Conservation (phyloP, 2,329 filamentous ascomycete genomes). For the Ramularia endophylla region DNA sequence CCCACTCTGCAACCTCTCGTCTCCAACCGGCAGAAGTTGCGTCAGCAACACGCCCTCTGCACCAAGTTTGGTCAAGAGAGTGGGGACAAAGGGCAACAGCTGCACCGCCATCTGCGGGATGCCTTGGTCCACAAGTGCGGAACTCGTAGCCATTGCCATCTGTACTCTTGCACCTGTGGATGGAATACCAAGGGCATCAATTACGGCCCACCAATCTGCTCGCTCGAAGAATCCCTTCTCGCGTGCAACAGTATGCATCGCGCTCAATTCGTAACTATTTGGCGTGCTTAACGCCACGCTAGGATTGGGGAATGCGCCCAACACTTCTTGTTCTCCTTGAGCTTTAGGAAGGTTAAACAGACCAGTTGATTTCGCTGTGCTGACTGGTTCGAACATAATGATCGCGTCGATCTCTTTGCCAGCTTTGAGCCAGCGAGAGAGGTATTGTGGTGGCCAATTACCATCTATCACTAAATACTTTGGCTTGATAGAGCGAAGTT, state of each 20-base stretch:
- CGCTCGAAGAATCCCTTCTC: conserved; percentile 62
- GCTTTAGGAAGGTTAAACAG: conserved; percentile 50
- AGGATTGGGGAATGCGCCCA: conserved; percentile 52
- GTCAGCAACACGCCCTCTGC: conserved; percentile 68
- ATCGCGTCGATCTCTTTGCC: conserved; percentile 51
- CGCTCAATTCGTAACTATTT: conserved; percentile 72
- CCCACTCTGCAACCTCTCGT: conserved; percentile 59
- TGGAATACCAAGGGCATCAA: conserved; percentile 72
- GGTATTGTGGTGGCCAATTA: conserved; percentile 68
- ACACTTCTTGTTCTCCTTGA: conserved; percentile 5
- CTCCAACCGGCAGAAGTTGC: conserved; percentile 60
- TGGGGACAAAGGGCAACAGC: conserved; percentile 81
- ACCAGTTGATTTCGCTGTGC: conserved; percentile 66
- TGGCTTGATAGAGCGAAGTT: conserved; percentile 53
- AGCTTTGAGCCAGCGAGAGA: conserved; percentile 62
- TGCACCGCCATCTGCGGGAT: conserved; percentile 79
- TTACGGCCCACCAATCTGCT: conserved; percentile 68
- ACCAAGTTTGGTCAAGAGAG: conserved; percentile 79
- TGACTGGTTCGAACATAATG: conserved; percentile 85
- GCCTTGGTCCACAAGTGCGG: conserved; percentile 66
- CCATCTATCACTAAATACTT: conserved; percentile 79
- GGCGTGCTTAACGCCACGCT: conserved; percentile 73
- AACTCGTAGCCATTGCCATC: conserved; percentile 62
- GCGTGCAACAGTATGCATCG: conserved; percentile 69
- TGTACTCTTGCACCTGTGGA: conserved; percentile 63